Evolutionary conservation across 1,139 yeast species (phyloP).

Genomic region (Meyerozyma carpophila): DNA sequence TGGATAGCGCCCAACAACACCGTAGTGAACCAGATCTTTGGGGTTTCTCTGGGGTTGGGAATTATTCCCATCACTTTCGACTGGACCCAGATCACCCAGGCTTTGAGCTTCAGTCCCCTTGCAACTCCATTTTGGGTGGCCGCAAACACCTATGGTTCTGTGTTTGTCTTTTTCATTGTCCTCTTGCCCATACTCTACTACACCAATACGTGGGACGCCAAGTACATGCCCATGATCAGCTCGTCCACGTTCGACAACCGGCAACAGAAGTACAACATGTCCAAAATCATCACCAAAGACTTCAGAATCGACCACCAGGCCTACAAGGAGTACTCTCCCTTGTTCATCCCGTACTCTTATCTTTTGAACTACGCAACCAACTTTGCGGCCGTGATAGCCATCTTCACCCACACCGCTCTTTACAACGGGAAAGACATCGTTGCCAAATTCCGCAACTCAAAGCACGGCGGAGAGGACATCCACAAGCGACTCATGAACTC

Average conservation of each 20-base stretch:
- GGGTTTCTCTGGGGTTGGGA: conserved; percentile 10
- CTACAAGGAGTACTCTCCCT: conserved; percentile 28
- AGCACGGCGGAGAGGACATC: conserved; percentile 31
- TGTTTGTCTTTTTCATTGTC: conserved; percentile 35
- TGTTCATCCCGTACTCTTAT: conserved; percentile 34
- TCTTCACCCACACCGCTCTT: conserved; percentile 30
- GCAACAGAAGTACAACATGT: conserved; percentile 39
- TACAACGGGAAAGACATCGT: conserved; percentile 37
- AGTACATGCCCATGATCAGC: conserved; percentile 45
- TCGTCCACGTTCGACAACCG: conserved; percentile 38
- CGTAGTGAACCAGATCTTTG: conserved; percentile 19
- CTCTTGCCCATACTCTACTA: conserved; percentile 44
- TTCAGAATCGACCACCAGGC: conserved; percentile 17
- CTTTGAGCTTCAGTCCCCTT: conserved; percentile 13
- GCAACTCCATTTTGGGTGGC: conserved; percentile 16
- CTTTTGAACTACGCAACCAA: conserved; percentile 33
- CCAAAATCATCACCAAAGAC: conserved; percentile 15
- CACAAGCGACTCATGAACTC: conserved; percentile 33
- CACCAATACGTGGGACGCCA: conserved; percentile 47
- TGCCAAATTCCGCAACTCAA: conserved; percentile 18
- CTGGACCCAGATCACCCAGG: conserved; percentile 39
- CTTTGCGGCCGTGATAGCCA: conserved; percentile 36
- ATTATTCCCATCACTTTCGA: conserved; percentile 38
- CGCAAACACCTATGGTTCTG: conserved; percentile 15
- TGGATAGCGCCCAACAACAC: conserved; percentile 38